phyloP scores from a whole-genome alignment of 2,329 filamentous ascomycete species.

The Exophiala xenobiotica region DNA sequence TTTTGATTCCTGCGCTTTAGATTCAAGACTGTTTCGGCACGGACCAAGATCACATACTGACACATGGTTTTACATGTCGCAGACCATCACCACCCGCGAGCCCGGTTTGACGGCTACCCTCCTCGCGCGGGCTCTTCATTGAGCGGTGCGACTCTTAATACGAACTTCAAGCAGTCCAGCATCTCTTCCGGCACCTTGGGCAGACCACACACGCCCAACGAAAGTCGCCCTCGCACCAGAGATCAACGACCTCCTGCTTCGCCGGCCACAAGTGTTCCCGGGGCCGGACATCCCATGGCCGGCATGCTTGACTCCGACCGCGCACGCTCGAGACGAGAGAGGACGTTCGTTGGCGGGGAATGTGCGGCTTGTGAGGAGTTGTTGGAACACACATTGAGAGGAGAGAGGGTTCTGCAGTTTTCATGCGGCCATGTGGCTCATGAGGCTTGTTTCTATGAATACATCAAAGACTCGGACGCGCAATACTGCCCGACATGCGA shows the following conservation, averaged over 20 bases:
- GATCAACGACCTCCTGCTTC: slow-evolving; percentile 23
- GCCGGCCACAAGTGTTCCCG: slow-evolving; percentile 24
- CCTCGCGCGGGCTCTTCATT: slow-evolving; percentile 21
- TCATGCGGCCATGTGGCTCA: slow-evolving; percentile 97
- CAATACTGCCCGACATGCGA: slow-evolving; percentile 94
- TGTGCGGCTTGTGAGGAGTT: slow-evolving; percentile 97
- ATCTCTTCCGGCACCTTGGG: slow-evolving; percentile 26
- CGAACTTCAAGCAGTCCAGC: slow-evolving; percentile 29
- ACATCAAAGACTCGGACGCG: slow-evolving; percentile 89
- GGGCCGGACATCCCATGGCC: slow-evolving; percentile 47
- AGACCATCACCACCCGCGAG: slow-evolving; percentile 24
- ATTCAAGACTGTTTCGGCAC: slow-evolving; percentile 2
- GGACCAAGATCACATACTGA: slow-evolving; percentile 16
- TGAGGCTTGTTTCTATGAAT: slow-evolving; percentile 98
- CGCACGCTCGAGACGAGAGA: slow-evolving; percentile 76
- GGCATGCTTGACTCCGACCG: slow-evolving; percentile 73
- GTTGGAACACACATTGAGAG: slow-evolving; percentile 88
- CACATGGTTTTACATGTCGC: slow-evolving; percentile 24
- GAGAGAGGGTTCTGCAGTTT: slow-evolving; percentile 92
- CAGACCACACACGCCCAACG: slow-evolving; percentile 21
- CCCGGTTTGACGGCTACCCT: slow-evolving; percentile 22
- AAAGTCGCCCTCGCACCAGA: slow-evolving; percentile 20
- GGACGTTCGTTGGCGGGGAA: slow-evolving; percentile 91
- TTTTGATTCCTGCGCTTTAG: slow-evolving; percentile 1
- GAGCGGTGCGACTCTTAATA: slow-evolving; percentile 10